Base-by-base conservation (phyloP, 495 filamentous ascomycete species). In the Penicillium ochrochloron region DNA sequence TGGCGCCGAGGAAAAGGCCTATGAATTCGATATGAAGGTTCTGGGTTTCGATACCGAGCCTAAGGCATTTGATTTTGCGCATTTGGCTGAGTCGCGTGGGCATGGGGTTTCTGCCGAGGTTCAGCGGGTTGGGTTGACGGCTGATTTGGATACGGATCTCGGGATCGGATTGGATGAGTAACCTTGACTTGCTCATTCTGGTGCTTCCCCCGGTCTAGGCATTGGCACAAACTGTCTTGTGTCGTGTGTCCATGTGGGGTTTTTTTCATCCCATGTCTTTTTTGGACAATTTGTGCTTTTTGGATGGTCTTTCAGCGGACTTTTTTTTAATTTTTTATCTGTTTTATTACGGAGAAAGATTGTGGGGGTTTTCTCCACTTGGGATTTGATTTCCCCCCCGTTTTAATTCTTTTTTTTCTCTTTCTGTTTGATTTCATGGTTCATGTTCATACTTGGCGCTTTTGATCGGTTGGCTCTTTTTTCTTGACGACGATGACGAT, bases 111-210 rank as follows among this genome's bases (percentile, higher is more conserved):
- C 61, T 37, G 62, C 57, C 68, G 63, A 68, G 52, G 64, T 65
- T 63, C 62, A 66, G 34, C 73, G 68, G 35, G 33, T 63, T 37
- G 61, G 64, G 12, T 51, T 70, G 53, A 60, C 64, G 33, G 39
- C 68, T 35, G 71, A 75, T 59, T 62, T 79, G 25, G 75, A 79
- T 33, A 63, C 72, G 19, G 72, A 75, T 41, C 71, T 79, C 29
- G 75, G 76, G 17, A 66, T 77, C n/a, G 66, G 48, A 51, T 56
- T 78, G 37, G 64, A 62, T 59, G 63, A 65, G 14, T 54, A 34
- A 54, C 53, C 27, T 46, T 63, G 2, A 60, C 27, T 53, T 66
- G 2, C 21, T 33, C 2, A 25, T 48, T 25, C 42, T 21, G 42
- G 19, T 44, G 35, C 35, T 6, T n/a, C 15, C 35, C 7, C 41